Percentiles rank a stretch among this genome's conserved stretches.
These are phyloP conservation scores for Leccinum insolens DNA, from an alignment of 1,284 basidiomycete species.

Conservation along the genomic window DNA sequence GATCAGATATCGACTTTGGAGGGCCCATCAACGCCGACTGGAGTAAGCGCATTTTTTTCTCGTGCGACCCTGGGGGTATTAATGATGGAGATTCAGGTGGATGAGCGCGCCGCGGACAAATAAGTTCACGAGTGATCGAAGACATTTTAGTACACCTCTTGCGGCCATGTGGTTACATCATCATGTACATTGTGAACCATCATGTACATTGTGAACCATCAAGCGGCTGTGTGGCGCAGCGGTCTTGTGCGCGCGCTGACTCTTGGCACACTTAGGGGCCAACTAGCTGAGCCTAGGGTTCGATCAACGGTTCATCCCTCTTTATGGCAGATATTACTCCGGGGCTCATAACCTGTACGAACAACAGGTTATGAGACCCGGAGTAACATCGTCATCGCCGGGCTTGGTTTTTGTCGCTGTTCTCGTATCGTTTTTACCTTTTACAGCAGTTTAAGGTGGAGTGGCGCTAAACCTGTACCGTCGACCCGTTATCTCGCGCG, in stretches of 20 bases:
- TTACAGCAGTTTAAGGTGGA: neutral
- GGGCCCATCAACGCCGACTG: constrained; percentile 2
- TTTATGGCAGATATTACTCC: constrained; percentile 23
- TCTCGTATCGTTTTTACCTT: constrained; percentile 9
- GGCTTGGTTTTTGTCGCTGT: constrained; percentile 5
- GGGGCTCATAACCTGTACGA: constrained; percentile 32
- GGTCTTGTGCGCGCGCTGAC: neutral
- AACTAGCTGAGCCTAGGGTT: neutral
- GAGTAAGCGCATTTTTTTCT: constrained; percentile 1
- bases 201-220: neutral
- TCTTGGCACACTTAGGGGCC: neutral
- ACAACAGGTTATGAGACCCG: constrained; percentile 18
- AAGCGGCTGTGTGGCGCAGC: constrained; percentile 4
- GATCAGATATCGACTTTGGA: constrained; percentile 16
- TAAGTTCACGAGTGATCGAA: constrained; percentile 7
- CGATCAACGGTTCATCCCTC: constrained; percentile 8
- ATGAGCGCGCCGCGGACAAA: constrained; percentile 23
- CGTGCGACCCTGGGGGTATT: neutral
- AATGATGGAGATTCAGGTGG: neutral
- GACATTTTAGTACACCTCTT: neutral
- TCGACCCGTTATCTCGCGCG: constrained; percentile 9
- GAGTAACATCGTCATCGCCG: constrained; percentile 19
- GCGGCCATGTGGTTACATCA: neutral
- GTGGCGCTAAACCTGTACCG: neutral
- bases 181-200: neutral